Conservation (phyloP, 1,139 yeast species). For the Yamadazyma mexicana region DNA sequence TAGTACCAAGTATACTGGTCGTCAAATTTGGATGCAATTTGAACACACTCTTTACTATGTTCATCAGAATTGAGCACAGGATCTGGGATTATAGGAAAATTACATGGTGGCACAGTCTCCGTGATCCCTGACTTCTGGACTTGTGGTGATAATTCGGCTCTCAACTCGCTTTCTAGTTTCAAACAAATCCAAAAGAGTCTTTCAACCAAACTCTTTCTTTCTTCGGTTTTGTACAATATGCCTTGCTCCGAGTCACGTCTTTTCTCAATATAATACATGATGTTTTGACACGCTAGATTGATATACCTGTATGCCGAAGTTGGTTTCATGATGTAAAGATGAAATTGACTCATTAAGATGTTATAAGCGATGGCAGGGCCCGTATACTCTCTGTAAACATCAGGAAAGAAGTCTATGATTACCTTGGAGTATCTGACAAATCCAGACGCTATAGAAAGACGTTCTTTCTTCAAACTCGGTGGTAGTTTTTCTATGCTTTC, state of each 20-base stretch:
- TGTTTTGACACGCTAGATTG: constrained; percentile 32
- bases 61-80: constrained; percentile 20
- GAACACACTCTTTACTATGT: constrained; percentile 30
- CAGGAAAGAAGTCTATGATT: constrained; percentile 26
- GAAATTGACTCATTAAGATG: constrained; percentile 32
- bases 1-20: constrained; percentile 49
- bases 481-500: constrained; percentile 12
- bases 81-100: constrained; percentile 43
- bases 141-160: constrained; percentile 45
- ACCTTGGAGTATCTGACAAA: constrained; percentile 26
- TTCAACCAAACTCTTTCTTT: constrained; percentile 27
- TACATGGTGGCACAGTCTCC: constrained; percentile 38
- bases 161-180: constrained; percentile 46
- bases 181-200: constrained; percentile 48
- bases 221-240: constrained; percentile 9
- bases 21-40: constrained; percentile 31
- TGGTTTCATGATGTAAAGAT: constrained; percentile 39
- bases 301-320: constrained; percentile 36
- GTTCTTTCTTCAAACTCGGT: constrained; percentile 17
- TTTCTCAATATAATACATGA: constrained; percentile 32
- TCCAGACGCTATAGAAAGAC: constrained; percentile 25
- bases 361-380: constrained; percentile 20
- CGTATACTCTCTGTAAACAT: constrained; percentile 20
- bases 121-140: constrained; percentile 45
- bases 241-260: constrained; percentile 11